Base-by-base conservation (phyloP, 2,329 filamentous ascomycete species). In the Pseudohalonectria lignicola region DNA sequence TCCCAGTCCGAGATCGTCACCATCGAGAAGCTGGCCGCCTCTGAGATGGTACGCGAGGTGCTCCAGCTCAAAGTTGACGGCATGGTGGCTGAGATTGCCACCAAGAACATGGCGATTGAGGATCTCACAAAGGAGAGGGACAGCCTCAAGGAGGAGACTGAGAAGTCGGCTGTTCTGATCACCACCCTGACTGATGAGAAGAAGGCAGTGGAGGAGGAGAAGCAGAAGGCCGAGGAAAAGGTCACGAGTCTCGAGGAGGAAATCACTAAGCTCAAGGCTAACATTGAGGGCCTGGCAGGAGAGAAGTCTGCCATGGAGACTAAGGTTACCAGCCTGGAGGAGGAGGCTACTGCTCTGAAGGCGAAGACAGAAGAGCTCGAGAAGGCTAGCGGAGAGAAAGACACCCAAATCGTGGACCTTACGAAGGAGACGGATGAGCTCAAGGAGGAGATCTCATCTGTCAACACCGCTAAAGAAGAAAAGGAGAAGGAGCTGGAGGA, bases 1-100 rank as follows among this genome's bases (percentile, higher is more conserved):
- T 39, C 37, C 16, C 41, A 47, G 31, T 32, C 43, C 19, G 39
- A 47, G n/a, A 16, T 26, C 12, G 35, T 46, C 15, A 40, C 47
- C 33, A 31, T 41, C 2, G 31, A 26, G 10, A 41, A 47, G 18
- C 41, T 49, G 10, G 36, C 39, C 5, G 37, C 44, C 15, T 38
- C 45, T 3, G 41, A 43, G 21, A 32, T 31, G 6, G 44, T 40
- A 4, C 41, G 41, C 3, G 42, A 46, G 10, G 36, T 40, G 1
- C 30, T 46, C 9, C 39, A 44, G 34, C 17, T 17, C 17, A 42
- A 33, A 12, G 38, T 44, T 4, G 38, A 39, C 8, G 28, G 21
- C 2, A 23, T 45, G 1, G 38, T 44, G 36, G 15, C 34, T 10
- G 37, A 42, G 5, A 15, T 41, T 16, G 37, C 29, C 17, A 26